phyloP scores from a whole-genome alignment of 2,329 filamentous ascomycete species.

The Biscogniauxia mediterranea region DNA sequence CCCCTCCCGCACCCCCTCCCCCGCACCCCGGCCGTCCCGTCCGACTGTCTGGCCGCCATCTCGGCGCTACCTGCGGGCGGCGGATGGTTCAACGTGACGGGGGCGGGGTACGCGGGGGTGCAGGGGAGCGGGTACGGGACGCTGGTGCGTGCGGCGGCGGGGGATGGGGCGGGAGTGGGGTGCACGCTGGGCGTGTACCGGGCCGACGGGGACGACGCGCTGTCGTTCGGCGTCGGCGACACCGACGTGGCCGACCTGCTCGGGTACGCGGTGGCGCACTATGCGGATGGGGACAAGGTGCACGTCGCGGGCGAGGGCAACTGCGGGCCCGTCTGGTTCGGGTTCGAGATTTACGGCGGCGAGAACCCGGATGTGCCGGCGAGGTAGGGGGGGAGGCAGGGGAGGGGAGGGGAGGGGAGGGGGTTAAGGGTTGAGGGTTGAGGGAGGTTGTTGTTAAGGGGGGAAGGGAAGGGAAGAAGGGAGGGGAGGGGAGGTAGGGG shows the following conservation, averaged over 20 bases:
- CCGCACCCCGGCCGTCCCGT: not conserved
- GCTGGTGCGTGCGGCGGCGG: not conserved
- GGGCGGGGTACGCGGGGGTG: not conserved
- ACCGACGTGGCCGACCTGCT: not conserved
- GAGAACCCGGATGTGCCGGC: not conserved
- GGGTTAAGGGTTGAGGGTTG: not conserved
- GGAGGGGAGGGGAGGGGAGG: not conserved
- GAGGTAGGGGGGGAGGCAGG: not conserved
- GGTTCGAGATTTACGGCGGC: not conserved
- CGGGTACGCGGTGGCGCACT: not conserved
- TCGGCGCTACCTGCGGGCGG: not conserved
- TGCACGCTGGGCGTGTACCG: not conserved
- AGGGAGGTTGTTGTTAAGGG: not conserved
- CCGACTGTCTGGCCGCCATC: not conserved
- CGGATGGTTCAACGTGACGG: not conserved
- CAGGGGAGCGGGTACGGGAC: not conserved
- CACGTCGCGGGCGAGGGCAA: not conserved
- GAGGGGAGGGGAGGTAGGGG: not conserved
- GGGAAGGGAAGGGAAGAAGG: not conserved
- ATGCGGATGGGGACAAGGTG: not conserved
- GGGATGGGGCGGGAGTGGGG: too few species aligned
- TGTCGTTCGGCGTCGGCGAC: not conserved
- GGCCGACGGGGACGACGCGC: not conserved
- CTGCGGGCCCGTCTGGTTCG: not conserved
- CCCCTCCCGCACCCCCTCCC: too few species aligned